Conservation (phyloP, 129 eudicot species). For the Lactuca sativa region DNA sequence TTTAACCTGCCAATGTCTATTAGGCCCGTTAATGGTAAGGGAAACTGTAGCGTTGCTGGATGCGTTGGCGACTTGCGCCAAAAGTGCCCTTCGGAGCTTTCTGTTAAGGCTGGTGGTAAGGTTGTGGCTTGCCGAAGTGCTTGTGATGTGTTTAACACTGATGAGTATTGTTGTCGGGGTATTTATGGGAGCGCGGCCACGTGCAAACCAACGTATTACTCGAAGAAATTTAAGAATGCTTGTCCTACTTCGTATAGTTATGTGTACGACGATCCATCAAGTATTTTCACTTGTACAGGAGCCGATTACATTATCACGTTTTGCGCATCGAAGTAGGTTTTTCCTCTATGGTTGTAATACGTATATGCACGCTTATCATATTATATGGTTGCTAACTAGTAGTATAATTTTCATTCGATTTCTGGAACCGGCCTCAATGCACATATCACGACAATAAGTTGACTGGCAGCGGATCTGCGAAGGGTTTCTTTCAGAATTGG, state of each 20-base stretch:
- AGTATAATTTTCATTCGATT: background rate
- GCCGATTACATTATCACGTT: conserved; percentile 56
- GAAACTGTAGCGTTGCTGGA: conserved; percentile 55
- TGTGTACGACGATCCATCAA: conserved; percentile 69
- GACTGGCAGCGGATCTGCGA: conserved; percentile 43
- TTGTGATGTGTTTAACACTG: conserved; percentile 66
- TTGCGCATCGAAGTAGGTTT: conserved; percentile 50
- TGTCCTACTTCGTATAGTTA: conserved; percentile 71
- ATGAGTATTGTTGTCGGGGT: conserved; percentile 65
- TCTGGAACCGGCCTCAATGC: conserved; percentile 51
- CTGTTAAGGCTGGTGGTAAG: conserved; percentile 33
- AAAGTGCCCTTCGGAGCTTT: conserved; percentile 56
- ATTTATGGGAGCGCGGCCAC: conserved; percentile 49
- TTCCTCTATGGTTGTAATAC: background rate
- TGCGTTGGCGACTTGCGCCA: conserved; percentile 50
- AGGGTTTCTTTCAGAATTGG: conserved; percentile 15
- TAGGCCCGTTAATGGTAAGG: conserved; percentile 50
- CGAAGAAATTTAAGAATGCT: conserved; percentile 50
- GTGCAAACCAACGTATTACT: conserved; percentile 56
- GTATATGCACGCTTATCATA: no score
- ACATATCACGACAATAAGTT: conserved; percentile 54
- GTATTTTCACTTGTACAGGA: conserved; percentile 55
- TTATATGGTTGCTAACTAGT: background rate
- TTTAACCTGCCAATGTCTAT: conserved; percentile 57
- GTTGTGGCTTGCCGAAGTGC: conserved; percentile 61